Conservation (phyloP, 768 basidiomycete genomes). For the Podaxis sp. region DNA sequence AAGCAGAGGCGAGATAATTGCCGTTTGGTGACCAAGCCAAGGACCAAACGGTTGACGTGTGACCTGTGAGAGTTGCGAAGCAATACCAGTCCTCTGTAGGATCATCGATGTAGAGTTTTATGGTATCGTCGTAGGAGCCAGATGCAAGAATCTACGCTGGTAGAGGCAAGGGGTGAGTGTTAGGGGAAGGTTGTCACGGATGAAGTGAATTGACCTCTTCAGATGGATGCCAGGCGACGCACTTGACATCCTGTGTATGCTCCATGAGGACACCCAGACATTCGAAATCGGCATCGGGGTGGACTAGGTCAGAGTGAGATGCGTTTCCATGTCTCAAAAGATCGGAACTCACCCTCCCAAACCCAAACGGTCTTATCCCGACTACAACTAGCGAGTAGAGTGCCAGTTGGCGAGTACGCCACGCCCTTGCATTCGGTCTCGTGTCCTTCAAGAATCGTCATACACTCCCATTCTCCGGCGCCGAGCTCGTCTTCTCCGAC, state of each 20-base stretch:
- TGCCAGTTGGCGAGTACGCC: slow-evolving; percentile 76
- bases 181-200: not conserved
- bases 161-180: slow-evolving; percentile 19
- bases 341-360: slow-evolving; percentile 77
- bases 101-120: slow-evolving; percentile 92
- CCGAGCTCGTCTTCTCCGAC: slow-evolving; percentile 29
- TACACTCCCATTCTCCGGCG: slow-evolving; percentile 81
- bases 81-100: slow-evolving; percentile 94
- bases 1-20: slow-evolving; percentile 80
- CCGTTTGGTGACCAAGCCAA: slow-evolving; percentile 80
- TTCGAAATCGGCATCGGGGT: slow-evolving; percentile 91
- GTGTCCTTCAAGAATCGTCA: slow-evolving; percentile 87
- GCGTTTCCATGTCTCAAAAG: not conserved
- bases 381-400: slow-evolving; percentile 88
- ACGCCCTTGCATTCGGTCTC: slow-evolving; percentile 97
- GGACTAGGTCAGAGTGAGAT: slow-evolving; percentile 48
- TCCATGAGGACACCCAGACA: slow-evolving; percentile 96
- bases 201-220: slow-evolving; percentile 70
- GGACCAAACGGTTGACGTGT: slow-evolving; percentile 90
- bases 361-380: slow-evolving; percentile 99
- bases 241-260: slow-evolving; percentile 95
- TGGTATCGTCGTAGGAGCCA: slow-evolving; percentile 94
- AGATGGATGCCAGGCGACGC: slow-evolving; percentile 89
- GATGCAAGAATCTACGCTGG: slow-evolving; percentile 85
- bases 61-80: slow-evolving; percentile 78